phyloP scores from a whole-genome alignment of 306 rosid genomes.

The Biancaea sappan region DNA sequence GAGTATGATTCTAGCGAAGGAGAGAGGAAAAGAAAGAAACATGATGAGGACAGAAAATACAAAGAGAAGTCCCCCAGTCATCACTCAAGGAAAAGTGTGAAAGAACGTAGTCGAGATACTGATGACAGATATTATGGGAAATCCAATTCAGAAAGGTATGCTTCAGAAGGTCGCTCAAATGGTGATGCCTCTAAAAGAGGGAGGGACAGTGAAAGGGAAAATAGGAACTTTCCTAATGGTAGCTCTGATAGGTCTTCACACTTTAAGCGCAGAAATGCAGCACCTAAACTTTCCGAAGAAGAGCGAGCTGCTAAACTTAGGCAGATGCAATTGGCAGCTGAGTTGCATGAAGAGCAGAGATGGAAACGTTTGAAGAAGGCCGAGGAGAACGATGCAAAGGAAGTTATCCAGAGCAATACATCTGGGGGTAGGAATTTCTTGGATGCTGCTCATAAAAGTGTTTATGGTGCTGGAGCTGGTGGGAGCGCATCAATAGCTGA shows the following conservation, averaged over 20 bases:
- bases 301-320: constrained; percentile 81
- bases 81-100: constrained; percentile 40
- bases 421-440: constrained; percentile 69
- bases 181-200: constrained; percentile 36
- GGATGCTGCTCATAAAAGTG: constrained; percentile 77
- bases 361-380: constrained; percentile 93
- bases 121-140: constrained; percentile 50
- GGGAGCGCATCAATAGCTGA: constrained; percentile 91
- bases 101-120: constrained; percentile 33
- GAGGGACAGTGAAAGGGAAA: constrained; percentile 28
- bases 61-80: constrained; percentile 45
- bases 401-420: constrained; percentile 47
- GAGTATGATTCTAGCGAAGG: constrained; percentile 26
- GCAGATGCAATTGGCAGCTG: constrained; percentile 94
- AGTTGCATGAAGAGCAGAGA: constrained; percentile 91
- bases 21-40: constrained; percentile 10
- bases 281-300: constrained; percentile 80
- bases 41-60: constrained; percentile 38
- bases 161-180: constrained; percentile 42
- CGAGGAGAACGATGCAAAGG: constrained; percentile 70
- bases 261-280: constrained; percentile 54
- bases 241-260: constrained; percentile 44
- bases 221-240: constrained; percentile 41
- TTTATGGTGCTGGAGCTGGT: constrained; percentile 83
- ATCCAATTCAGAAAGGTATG: constrained; percentile 46